Evolutionary conservation across 768 basidiomycete species (phyloP).

Genomic region (Leccinum fibrillosum): DNA sequence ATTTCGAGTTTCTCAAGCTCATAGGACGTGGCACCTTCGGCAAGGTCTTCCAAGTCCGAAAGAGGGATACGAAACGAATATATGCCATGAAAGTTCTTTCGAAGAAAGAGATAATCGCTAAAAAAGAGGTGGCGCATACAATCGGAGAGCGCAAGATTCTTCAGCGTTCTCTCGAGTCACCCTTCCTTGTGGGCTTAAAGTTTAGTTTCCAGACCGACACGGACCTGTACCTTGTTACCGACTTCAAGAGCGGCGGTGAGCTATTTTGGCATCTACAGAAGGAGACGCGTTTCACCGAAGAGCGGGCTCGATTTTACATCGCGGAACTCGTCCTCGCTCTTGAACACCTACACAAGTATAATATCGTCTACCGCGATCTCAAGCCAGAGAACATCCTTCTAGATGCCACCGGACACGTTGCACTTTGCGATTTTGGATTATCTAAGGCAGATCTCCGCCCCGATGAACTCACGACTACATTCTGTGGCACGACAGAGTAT

Average conservation of each 20-base stretch:
- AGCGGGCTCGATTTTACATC: conserved; percentile 93
- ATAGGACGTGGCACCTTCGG: conserved; percentile 99
- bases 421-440: conserved; percentile 96
- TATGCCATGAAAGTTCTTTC: conserved; percentile 99
- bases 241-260: conserved; percentile 98
- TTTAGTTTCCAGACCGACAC: conserved; percentile 97
- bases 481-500: conserved; percentile 98
- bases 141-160: conserved; percentile 99
- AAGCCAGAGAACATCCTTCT: conserved; percentile 99
- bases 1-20: conserved; percentile 98
- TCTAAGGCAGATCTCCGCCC: conserved; percentile 93
- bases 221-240: conserved; percentile 94
- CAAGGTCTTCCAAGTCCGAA: conserved; percentile 98
- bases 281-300: conserved; percentile 91
- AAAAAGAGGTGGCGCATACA: conserved; percentile 99
- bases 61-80: conserved; percentile 96
- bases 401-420: conserved; percentile 97
- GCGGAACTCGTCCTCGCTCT: conserved; percentile 93
- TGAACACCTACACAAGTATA: conserved; percentile 96
- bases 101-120: conserved; percentile 98
- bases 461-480: conserved; percentile 97
- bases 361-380: conserved; percentile 93
- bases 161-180: conserved; percentile 87
- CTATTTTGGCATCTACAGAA: conserved; percentile 98
- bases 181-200: conserved; percentile 97